phyloP scores from a whole-genome alignment of 495 filamentous ascomycete genomes.

The Penicillium cosmopolitanum region DNA sequence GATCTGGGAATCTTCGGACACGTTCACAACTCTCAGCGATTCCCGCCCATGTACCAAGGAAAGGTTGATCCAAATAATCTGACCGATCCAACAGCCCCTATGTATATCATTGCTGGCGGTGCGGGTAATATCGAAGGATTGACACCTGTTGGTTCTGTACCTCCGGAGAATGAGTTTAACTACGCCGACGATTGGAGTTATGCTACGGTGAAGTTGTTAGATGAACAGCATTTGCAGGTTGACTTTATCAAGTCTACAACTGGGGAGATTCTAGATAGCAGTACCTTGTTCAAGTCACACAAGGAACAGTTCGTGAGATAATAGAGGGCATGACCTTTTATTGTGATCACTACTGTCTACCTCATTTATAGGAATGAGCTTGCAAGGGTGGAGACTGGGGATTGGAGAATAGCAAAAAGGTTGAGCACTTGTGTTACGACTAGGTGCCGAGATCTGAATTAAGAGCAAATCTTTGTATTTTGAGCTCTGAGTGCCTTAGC shows the following conservation, averaged over 20 bases:
- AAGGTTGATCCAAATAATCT: constrained; percentile 37
- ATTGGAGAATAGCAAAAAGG: too few relatives aligned
- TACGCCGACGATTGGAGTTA: neutral
- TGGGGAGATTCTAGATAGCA: neutral
- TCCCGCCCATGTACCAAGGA: constrained; percentile 32
- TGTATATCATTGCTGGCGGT: constrained; percentile 48
- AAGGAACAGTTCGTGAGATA: neutral
- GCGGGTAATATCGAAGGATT: constrained; percentile 40
- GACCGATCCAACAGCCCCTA: constrained; percentile 46
- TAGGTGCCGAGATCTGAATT: too few relatives aligned
- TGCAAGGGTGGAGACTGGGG: too few relatives aligned
- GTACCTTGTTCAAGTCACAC: neutral
- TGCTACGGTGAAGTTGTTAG: neutral
- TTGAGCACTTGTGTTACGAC: too few relatives aligned
- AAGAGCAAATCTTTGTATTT: too few relatives aligned
- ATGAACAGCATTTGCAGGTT: neutral
- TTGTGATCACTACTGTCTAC: too few relatives aligned
- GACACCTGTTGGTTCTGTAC: neutral
- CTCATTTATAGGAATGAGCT: too few relatives aligned
- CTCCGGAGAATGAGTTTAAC: neutral
- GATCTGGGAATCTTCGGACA: constrained; percentile 57
- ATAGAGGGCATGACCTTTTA: neutral
- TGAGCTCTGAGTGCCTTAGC: too few relatives aligned
- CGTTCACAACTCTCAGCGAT: constrained; percentile 50
- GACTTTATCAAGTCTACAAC: neutral